These are phyloP conservation scores for Colletotrichum tofieldiae DNA, from an alignment of 2,329 filamentous ascomycete genomes.

Conservation along the genomic window DNA sequence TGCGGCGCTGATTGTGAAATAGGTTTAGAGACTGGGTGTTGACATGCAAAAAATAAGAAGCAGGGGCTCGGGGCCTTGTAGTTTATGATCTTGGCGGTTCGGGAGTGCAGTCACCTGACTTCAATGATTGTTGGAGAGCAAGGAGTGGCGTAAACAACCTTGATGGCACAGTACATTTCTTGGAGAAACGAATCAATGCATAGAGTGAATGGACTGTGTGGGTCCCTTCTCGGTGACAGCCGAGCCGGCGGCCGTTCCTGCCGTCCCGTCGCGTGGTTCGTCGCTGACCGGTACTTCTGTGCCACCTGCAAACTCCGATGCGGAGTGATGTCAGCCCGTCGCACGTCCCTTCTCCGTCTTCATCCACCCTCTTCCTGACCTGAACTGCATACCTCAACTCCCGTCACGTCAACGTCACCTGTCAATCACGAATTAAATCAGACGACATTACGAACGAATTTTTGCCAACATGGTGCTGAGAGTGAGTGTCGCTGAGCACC, in stretches of 20 bases:
- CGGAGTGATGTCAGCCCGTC: constrained; percentile 46
- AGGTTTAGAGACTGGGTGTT: no score
- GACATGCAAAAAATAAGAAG: no score
- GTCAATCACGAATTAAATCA: not conserved
- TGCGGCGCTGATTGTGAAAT: no score
- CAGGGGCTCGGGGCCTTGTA: no score
- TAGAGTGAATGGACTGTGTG: not conserved
- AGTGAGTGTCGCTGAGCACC: constrained; percentile 44
- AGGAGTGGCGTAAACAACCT: not conserved
- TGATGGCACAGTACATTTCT: not conserved
- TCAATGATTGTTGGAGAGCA: not conserved
- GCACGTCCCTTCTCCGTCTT: constrained; percentile 31
- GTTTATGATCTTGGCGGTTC: no score
- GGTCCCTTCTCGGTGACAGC: not conserved
- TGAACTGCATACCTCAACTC: constrained; percentile 6
- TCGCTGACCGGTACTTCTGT: constrained; percentile 15
- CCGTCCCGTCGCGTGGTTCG: constrained; percentile 28
- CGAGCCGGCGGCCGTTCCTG: constrained; percentile 18
- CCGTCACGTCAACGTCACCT: constrained; percentile 26
- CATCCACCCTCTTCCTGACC: constrained; percentile 18
- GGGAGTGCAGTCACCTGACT: not conserved
- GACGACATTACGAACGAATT: not conserved
- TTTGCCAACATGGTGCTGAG: constrained; percentile 43
- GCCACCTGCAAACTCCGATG: constrained; percentile 23
- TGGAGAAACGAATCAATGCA: rapidly evolving